Percentiles rank a stretch among this genome's conserved stretches.
phyloP scores from a whole-genome alignment of 2,329 filamentous ascomycete genomes.

The Hypoxylon sp. region DNA sequence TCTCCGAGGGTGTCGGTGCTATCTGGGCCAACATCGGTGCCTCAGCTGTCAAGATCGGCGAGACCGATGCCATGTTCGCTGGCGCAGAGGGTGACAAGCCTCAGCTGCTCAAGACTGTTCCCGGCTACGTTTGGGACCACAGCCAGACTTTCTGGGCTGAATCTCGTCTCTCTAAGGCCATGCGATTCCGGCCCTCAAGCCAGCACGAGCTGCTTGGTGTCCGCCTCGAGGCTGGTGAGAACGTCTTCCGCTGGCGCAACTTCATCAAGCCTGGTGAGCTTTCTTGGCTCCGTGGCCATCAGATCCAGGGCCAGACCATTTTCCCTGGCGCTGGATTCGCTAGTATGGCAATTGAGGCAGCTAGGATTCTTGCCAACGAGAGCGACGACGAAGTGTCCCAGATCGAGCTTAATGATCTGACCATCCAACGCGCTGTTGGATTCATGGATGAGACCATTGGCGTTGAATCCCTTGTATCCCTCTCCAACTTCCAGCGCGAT shows the following conservation, averaged over 20 bases:
- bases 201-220: slow-evolving; percentile 29
- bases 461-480: slow-evolving; percentile 47
- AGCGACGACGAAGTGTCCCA: slow-evolving; percentile 24
- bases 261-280: slow-evolving; percentile 31
- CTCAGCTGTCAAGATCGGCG: slow-evolving; percentile 27
- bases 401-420: slow-evolving; percentile 40
- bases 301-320: slow-evolving; percentile 45
- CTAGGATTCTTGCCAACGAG: slow-evolving; percentile 14
- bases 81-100: slow-evolving; percentile 12
- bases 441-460: slow-evolving; percentile 43
- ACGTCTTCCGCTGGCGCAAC: slow-evolving; percentile 40
- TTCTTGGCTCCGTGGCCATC: slow-evolving; percentile 42
- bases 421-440: slow-evolving; percentile 41
- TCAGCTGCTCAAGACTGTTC: slow-evolving; percentile 29
- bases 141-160: slow-evolving; percentile 31
- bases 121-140: slow-evolving; percentile 45
- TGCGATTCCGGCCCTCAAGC: slow-evolving; percentile 7
- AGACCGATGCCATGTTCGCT: slow-evolving; percentile 15
- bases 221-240: slow-evolving; percentile 25
- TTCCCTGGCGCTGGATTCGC: slow-evolving; percentile 48
- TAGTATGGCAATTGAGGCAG: slow-evolving; percentile 45
- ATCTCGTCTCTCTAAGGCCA: slow-evolving; percentile 28
- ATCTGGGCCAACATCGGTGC: slow-evolving; percentile 35
- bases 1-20: slow-evolving; percentile 40
- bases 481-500: slow-evolving; percentile 37